Evolutionary conservation across 148 eudicot species (phyloP).

Genomic region (Nepenthes mirabilis): DNA sequence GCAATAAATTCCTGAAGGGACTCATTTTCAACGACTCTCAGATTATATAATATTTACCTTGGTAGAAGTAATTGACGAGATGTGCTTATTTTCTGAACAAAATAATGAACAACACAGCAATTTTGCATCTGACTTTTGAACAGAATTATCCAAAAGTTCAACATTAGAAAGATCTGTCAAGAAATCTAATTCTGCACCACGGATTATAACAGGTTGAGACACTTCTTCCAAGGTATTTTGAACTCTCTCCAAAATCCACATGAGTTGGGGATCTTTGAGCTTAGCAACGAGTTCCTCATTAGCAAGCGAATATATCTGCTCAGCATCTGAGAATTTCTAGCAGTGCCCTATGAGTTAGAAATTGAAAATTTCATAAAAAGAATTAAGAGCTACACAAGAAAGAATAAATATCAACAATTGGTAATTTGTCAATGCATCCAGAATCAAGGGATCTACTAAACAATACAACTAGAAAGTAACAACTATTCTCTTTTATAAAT

Average conservation of each 20-base stretch:
- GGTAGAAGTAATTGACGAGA: constrained; percentile 19
- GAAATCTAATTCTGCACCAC: constrained; percentile 45
- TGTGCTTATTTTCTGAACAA: constrained; percentile 27
- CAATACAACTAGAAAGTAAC: too few relatives aligned
- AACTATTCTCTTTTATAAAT: too few relatives aligned
- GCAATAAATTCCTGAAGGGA: not conserved
- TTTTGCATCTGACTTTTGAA: constrained; percentile 22
- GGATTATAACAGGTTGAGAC: constrained; percentile 42
- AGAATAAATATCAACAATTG: too few relatives aligned
- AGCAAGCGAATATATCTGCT: constrained; percentile 29
- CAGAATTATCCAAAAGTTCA: constrained; percentile 14
- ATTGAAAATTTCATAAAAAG: too few relatives aligned
- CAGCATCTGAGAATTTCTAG: constrained; percentile 35
- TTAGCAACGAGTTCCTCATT: constrained; percentile 39
- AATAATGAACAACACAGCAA: constrained; percentile 40
- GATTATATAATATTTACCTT: constrained; percentile 43
- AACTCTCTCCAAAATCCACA: constrained; percentile 41
- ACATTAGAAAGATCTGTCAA: constrained; percentile 22
- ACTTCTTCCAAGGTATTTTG: constrained; percentile 23
- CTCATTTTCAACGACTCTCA: not conserved
- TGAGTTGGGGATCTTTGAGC: constrained; percentile 51
- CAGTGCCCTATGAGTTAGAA: not conserved
- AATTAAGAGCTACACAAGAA: too few relatives aligned
- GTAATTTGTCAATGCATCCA: too few relatives aligned
- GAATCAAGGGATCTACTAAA: too few relatives aligned